These are phyloP conservation scores for Magnaporthiopsis incrustans DNA, from an alignment of 2,329 filamentous ascomycete genomes.

Conservation along the genomic window DNA sequence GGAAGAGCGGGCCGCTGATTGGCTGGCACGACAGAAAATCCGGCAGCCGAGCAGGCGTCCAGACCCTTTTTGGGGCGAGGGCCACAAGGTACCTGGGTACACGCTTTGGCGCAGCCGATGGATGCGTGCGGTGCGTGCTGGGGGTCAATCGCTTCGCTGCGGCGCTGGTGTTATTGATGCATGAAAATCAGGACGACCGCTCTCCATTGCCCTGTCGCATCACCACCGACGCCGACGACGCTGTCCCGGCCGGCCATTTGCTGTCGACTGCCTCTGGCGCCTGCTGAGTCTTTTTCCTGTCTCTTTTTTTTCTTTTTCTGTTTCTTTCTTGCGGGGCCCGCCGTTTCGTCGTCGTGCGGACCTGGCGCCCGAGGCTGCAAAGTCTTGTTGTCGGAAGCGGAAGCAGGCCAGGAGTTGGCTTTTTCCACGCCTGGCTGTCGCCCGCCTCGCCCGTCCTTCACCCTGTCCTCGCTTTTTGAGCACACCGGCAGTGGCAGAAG, in stretches of 20 bases:
- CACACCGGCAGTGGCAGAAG: not conserved
- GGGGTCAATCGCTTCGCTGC: slow-evolving; percentile 11
- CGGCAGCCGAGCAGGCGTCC: slow-evolving; percentile 9
- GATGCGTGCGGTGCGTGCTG: slow-evolving; percentile 4
- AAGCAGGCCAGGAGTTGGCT: not conserved
- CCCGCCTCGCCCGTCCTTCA: not conserved
- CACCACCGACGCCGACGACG: not conserved
- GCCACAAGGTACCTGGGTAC: slow-evolving; percentile 8
- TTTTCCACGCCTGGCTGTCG: not conserved
- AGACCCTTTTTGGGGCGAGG: not conserved
- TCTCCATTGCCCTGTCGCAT: not conserved
- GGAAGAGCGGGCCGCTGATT: slow-evolving; percentile 9
- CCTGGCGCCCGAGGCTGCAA: not conserved
- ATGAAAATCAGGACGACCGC: slow-evolving; percentile 13
- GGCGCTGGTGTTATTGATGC: slow-evolving; percentile 17
- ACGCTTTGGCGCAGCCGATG: not conserved
- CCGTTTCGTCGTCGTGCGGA: not conserved
- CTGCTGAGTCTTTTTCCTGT: not conserved
- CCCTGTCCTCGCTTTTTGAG: not conserved
- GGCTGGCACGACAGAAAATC: slow-evolving; percentile 14
- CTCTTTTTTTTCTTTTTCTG: not conserved
- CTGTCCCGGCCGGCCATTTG: not conserved
- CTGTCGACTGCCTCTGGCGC: not conserved
- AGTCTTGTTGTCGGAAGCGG: not conserved
- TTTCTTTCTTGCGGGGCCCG: not conserved